Percentiles rank a stretch among this genome's conserved stretches.
These are phyloP conservation scores for Fusarium torulosum DNA, from an alignment of 2,329 filamentous ascomycete genomes.

Conservation along the genomic window DNA sequence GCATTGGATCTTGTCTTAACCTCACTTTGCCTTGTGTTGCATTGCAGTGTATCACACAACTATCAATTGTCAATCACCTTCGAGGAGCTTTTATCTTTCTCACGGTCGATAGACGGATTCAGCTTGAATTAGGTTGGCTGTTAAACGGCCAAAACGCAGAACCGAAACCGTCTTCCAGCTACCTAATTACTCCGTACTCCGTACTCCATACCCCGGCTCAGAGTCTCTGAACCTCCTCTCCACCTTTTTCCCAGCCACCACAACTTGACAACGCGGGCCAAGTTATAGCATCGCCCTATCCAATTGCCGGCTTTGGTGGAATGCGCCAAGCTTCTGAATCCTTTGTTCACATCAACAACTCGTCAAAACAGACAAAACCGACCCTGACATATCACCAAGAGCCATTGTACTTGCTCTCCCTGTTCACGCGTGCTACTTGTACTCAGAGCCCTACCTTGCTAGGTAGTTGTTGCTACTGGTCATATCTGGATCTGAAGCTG, in stretches of 20 bases:
- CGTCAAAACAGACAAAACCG: conserved; percentile 9
- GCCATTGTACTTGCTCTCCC: conserved; percentile 13
- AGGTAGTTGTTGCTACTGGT: conserved; percentile 4
- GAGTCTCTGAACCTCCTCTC: conserved; percentile 18
- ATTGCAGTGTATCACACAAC: not conserved
- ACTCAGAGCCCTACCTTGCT: not conserved
- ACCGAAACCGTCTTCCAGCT: conserved; percentile 1
- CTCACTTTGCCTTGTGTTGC: conserved; percentile 1
- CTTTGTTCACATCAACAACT: conserved; percentile 41
- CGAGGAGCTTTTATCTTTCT: not conserved
- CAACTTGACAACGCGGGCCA: conserved; percentile 5
- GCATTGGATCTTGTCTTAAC: not conserved
- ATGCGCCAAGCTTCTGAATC: conserved; percentile 42
- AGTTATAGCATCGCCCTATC: conserved; percentile 25
- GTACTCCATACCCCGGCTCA: not conserved
- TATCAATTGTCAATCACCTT: conserved; percentile 2
- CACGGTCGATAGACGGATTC: not conserved
- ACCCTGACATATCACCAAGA: conserved; percentile 6
- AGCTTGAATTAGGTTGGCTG: not conserved
- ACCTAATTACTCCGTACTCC: not conserved
- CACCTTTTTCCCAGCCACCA: conserved; percentile 37
- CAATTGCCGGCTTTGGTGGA: conserved; percentile 41
- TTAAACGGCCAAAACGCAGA: conserved; percentile 8
- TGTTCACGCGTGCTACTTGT: not conserved
- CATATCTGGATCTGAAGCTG: conserved; percentile 22